phyloP scores from a whole-genome alignment of 805 yeast genomes.

The Metschnikowia cerradonensis region DNA sequence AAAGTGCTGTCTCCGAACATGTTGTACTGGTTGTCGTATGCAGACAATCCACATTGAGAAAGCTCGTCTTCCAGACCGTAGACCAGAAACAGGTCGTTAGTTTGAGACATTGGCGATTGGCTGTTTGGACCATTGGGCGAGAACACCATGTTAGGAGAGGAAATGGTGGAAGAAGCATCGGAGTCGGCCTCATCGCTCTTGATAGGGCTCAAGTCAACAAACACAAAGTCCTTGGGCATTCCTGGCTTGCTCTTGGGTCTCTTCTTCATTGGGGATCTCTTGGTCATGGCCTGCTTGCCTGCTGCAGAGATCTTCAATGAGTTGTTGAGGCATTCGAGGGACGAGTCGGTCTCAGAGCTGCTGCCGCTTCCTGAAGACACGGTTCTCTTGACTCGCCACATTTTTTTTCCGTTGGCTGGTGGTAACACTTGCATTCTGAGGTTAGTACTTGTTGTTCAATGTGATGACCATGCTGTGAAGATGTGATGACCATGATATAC shows the following conservation, averaged over 20 bases:
- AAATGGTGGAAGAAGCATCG: constrained; percentile 16
- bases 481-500: background rate
- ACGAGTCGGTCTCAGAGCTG: constrained; percentile 17
- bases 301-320: constrained; percentile 42
- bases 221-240: constrained; percentile 42
- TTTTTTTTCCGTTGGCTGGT: constrained; percentile 43
- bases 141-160: constrained; percentile 7
- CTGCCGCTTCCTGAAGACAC: constrained; percentile 14
- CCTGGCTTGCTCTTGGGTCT: constrained; percentile 45
- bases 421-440: constrained; percentile 25
- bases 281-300: constrained; percentile 29
- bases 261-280: constrained; percentile 35
- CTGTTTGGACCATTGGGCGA: constrained; percentile 5
- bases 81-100: constrained; percentile 4
- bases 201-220: constrained; percentile 43
- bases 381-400: constrained; percentile 42
- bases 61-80: constrained; percentile 5
- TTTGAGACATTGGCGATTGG: constrained; percentile 12
- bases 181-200: constrained; percentile 24
- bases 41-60: constrained; percentile 2
- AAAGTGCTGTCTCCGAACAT: constrained; percentile 9
- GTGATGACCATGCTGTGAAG: background rate
- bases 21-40: constrained; percentile 6
- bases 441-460: background rate
- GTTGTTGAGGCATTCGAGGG: constrained; percentile 39